Conservation (phyloP, 208 protist genomes). For the Leishmania tarentolae region DNA sequence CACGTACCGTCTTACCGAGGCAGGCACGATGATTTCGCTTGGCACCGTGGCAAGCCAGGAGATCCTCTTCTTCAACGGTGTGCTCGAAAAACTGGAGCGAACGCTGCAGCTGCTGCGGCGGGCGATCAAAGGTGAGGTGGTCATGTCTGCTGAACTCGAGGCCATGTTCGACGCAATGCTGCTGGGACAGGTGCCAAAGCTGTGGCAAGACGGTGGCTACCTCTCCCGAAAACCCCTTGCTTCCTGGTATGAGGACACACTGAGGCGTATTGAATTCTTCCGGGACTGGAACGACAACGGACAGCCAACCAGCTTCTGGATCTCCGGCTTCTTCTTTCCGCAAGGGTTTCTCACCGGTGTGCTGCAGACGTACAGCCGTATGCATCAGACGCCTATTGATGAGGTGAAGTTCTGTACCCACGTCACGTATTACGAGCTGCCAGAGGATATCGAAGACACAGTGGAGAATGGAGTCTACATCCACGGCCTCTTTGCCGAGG, state of each 20-base stretch:
- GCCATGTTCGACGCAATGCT: constrained; percentile 91
- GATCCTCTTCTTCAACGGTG: constrained; percentile 90
- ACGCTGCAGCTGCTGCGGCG: constrained; percentile 74
- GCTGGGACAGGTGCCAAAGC: constrained; percentile 91
- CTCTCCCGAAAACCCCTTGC: constrained; percentile 96
- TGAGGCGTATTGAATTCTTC: constrained; percentile 94
- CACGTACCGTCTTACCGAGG: constrained; percentile 85
- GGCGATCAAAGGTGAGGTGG: constrained; percentile 92
- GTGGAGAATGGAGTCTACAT: constrained; percentile 88
- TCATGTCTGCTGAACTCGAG: constrained; percentile 91
- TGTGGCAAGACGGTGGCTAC: constrained; percentile 92
- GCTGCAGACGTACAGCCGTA: constrained; percentile 91
- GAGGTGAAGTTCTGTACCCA: constrained; percentile 90
- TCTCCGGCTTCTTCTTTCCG: constrained; percentile 99
- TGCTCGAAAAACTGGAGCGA: constrained; percentile 72
- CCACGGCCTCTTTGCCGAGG: constrained; percentile 93
- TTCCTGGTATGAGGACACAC: constrained; percentile 96
- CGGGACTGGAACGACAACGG: constrained; percentile 94
- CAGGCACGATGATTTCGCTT: constrained; percentile 91
- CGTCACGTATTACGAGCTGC: constrained; percentile 70
- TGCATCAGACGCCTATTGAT: constrained; percentile 90
- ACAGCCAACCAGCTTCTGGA: constrained; percentile 92
- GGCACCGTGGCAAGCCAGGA: constrained; percentile 91
- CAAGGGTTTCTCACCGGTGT: constrained; percentile 94
- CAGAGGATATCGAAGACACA: constrained; percentile 71